Evolutionary conservation across 2,329 filamentous ascomycete genomes (phyloP).

Genomic region (Botrytis deweyae): DNA sequence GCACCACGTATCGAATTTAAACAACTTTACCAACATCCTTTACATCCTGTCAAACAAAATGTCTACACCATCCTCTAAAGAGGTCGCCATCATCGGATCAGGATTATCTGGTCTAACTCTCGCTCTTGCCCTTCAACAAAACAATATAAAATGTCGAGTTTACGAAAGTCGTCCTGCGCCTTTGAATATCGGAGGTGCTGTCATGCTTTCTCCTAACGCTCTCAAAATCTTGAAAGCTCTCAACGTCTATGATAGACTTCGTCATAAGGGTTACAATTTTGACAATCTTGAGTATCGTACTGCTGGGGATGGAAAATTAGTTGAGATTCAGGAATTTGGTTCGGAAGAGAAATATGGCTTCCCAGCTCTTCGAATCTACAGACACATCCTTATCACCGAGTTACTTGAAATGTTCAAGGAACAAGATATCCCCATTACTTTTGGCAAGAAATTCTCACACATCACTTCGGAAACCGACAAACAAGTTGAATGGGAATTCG

Average conservation of each 20-base stretch:
- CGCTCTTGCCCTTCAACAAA: slow-evolving; percentile 53
- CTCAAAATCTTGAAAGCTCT: slow-evolving; percentile 53
- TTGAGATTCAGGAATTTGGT: slow-evolving; percentile 51
- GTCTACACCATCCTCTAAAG: slow-evolving; percentile 8
- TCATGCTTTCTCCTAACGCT: slow-evolving; percentile 61
- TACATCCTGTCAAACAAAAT: neutral
- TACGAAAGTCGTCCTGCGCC: slow-evolving; percentile 51
- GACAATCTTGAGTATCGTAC: slow-evolving; percentile 47
- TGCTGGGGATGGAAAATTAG: slow-evolving; percentile 40
- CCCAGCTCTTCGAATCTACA: slow-evolving; percentile 53
- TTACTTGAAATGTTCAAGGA: slow-evolving; percentile 45
- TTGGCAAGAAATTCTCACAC: slow-evolving; percentile 48
- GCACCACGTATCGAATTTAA: no score
- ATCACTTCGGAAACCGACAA: slow-evolving; percentile 45
- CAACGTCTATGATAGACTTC: slow-evolving; percentile 48
- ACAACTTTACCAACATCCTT: neutral
- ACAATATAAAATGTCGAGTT: slow-evolving; percentile 50
- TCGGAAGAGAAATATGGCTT: slow-evolving; percentile 51
- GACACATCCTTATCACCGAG: slow-evolving; percentile 51
- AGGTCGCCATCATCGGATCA: slow-evolving; percentile 48
- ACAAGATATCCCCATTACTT: slow-evolving; percentile 46
- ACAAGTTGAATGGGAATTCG: slow-evolving; percentile 48
- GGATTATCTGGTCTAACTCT: slow-evolving; percentile 54
- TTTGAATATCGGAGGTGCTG: slow-evolving; percentile 51
- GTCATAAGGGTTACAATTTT: slow-evolving; percentile 49